phyloP scores from a whole-genome alignment of 169 alveolate species.

The Plasmodium gaboni region DNA sequence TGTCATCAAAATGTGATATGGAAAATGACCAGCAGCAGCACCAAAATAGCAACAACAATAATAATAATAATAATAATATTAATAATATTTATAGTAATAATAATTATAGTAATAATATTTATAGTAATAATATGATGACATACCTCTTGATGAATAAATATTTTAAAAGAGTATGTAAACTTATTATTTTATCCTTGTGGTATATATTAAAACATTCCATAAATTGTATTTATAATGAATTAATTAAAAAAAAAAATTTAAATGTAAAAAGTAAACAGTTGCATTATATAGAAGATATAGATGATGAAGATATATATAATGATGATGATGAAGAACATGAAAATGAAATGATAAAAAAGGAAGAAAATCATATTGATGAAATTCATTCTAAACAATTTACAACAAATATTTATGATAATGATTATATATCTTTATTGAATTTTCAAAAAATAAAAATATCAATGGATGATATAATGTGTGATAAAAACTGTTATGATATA shows the following conservation, averaged over 20 bases:
- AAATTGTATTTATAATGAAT: slow-evolving; percentile 21
- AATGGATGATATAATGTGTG: background rate
- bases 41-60: no score
- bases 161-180: slow-evolving; percentile 31
- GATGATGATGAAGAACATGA: slow-evolving; percentile 61
- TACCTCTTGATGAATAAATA: slow-evolving; percentile 5
- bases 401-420: background rate
- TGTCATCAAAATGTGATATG: no score
- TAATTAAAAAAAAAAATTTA: background rate
- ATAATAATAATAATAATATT: no score
- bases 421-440: background rate
- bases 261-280: slow-evolving; percentile 1
- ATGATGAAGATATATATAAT: slow-evolving; percentile 41
- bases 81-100: no score
- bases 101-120: no score
- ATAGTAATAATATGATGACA: background rate
- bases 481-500: no score
- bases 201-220: slow-evolving; percentile 10
- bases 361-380: slow-evolving; percentile 25
- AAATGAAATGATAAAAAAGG: slow-evolving; percentile 16
- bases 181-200: slow-evolving; percentile 43
- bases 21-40: no score
- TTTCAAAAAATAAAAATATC: background rate
- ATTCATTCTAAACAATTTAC: slow-evolving; percentile 3
- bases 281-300: slow-evolving; percentile 31